A percentile compares a stretch with the other conserved stretches of the same genome.
phyloP scores from a whole-genome alignment of 495 filamentous ascomycete species.

The Stereocaulon alpinum region DNA sequence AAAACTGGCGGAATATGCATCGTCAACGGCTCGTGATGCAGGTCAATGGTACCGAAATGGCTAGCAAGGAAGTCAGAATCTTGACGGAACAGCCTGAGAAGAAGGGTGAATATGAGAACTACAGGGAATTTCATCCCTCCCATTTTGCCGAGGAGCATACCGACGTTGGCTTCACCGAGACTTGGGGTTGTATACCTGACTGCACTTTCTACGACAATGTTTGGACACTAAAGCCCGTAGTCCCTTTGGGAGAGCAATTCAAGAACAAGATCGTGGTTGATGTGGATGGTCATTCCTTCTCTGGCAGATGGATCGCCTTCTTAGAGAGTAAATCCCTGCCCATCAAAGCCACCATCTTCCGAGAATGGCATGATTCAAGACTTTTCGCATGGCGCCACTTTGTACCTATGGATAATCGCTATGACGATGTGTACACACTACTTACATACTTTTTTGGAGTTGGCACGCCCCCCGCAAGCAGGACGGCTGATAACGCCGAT shows the following conservation, averaged over 20 bases:
- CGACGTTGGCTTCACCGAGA: constrained; percentile 36
- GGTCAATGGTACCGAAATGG: constrained; percentile 53
- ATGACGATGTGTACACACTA: constrained; percentile 62
- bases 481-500: constrained; percentile 21
- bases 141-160: constrained; percentile 33
- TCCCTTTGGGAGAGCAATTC: constrained; percentile 43
- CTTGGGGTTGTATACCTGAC: constrained; percentile 32
- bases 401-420: constrained; percentile 79
- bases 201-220: constrained; percentile 34
- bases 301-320: constrained; percentile 60
- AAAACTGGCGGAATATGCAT: constrained; percentile 62
- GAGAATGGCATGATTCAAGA: constrained; percentile 65
- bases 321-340: constrained; percentile 52
- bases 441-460: constrained; percentile 70
- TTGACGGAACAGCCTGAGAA: constrained; percentile 24
- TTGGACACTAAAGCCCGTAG: constrained; percentile 24
- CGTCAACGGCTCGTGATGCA: constrained; percentile 64
- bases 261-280: constrained; percentile 52
- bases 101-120: constrained; percentile 24
- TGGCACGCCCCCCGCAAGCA: constrained; percentile 28
- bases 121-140: constrained; percentile 25
- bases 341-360: constrained; percentile 64
- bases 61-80: constrained; percentile 22
- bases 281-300: constrained; percentile 65
- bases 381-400: constrained; percentile 64